Evolutionary conservation across 1,139 yeast species (phyloP).

Genomic region (Sugiyamaella paludigena): DNA sequence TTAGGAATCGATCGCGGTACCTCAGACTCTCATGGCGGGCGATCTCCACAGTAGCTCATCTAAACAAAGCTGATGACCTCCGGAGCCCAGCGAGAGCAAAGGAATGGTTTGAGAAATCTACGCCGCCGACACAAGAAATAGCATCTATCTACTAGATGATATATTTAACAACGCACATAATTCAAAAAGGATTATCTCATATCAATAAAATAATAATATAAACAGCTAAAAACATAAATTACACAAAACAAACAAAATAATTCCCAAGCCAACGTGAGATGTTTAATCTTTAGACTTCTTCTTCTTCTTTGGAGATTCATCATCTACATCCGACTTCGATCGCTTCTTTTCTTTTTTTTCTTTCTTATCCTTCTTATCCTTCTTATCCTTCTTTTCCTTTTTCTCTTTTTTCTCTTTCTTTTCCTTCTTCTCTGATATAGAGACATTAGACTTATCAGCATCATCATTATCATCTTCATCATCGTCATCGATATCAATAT

Average conservation of each 20-base stretch:
- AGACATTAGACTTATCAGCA: slow-evolving; percentile 12
- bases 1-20: too few relatives aligned
- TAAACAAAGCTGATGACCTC: too few relatives aligned
- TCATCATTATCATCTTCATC: slow-evolving; percentile 37
- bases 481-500: slow-evolving; percentile 50
- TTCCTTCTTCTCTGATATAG: slow-evolving; percentile 32
- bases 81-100: too few relatives aligned
- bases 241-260: neutral
- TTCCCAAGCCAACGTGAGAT: neutral
- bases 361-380: slow-evolving; percentile 35
- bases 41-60: too few relatives aligned
- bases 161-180: too few relatives aligned
- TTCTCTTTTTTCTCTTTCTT: slow-evolving; percentile 47
- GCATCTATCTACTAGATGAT: too few relatives aligned
- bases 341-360: slow-evolving; percentile 33
- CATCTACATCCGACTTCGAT: slow-evolving; percentile 32
- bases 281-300: slow-evolving; percentile 36
- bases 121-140: too few relatives aligned
- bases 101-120: too few relatives aligned
- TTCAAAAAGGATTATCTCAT: neutral
- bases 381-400: slow-evolving; percentile 55
- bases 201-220: slow-evolving; percentile 5
- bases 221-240: slow-evolving; percentile 14
- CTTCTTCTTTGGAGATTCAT: slow-evolving; percentile 37
- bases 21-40: too few relatives aligned